These are phyloP conservation scores for Lactifluus pinguis DNA, from an alignment of 768 basidiomycete genomes.

Conservation along the genomic window DNA sequence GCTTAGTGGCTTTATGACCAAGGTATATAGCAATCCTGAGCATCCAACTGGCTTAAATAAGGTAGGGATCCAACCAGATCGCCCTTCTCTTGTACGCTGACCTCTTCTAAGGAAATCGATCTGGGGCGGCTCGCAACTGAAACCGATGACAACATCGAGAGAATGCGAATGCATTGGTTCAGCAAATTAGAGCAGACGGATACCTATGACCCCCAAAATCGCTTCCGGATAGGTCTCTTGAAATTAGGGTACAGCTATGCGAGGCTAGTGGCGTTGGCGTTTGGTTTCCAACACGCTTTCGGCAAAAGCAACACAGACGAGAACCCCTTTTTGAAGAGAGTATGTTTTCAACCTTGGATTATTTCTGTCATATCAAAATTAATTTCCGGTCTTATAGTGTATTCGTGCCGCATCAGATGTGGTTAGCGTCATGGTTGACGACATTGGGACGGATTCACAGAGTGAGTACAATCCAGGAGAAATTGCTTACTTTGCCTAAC, in stretches of 20 bases:
- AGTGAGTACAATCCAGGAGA: constrained; percentile 29
- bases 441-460: constrained; percentile 47
- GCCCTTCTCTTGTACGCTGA: neutral
- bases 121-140: constrained; percentile 55
- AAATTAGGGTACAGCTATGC: constrained; percentile 58
- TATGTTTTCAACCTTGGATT: constrained; percentile 29
- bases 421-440: constrained; percentile 49
- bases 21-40: constrained; percentile 60
- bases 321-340: constrained; percentile 56
- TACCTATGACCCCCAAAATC: constrained; percentile 43
- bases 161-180: constrained; percentile 49
- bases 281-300: constrained; percentile 69
- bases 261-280: constrained; percentile 60
- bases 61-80: constrained; percentile 28
- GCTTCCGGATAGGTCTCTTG: constrained; percentile 53
- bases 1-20: constrained; percentile 45
- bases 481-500: neutral
- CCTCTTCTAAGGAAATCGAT: constrained; percentile 43
- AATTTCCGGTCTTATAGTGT: constrained; percentile 36
- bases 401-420: constrained; percentile 58
- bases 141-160: constrained; percentile 60
- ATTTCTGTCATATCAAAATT: neutral
- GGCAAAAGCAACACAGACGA: constrained; percentile 52
- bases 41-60: constrained; percentile 73
- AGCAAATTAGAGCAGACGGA: constrained; percentile 42